phyloP scores from a whole-genome alignment of 208 protist species.

The Phytomonas serpens region DNA sequence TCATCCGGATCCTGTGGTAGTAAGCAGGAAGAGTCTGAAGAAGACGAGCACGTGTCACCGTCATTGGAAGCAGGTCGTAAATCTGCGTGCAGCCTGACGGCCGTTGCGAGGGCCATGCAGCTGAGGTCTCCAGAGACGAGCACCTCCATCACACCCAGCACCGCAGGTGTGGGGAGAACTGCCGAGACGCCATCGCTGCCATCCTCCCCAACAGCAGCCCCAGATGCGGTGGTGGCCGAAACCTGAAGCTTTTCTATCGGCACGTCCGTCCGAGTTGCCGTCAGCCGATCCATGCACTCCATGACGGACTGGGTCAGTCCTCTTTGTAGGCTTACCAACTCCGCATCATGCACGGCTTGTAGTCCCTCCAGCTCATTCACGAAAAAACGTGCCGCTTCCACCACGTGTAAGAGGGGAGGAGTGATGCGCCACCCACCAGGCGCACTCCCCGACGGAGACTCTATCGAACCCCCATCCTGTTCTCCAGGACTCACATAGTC shows the following conservation, averaged over 20 bases:
- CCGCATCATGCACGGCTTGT: slow-evolving; percentile 19
- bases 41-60: not conserved
- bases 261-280: slow-evolving; percentile 39
- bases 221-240: slow-evolving; percentile 8
- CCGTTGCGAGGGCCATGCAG: slow-evolving; percentile 54
- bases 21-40: not conserved
- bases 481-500: too few relatives aligned
- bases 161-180: slow-evolving; percentile 44
- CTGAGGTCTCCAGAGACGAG: slow-evolving; percentile 34
- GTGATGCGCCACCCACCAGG: slow-evolving; percentile 32
- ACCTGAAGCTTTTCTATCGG: not conserved
- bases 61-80: slow-evolving; percentile 12
- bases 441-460: slow-evolving; percentile 23
- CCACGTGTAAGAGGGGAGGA: slow-evolving; percentile 21
- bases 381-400: slow-evolving; percentile 41
- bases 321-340: slow-evolving; percentile 31
- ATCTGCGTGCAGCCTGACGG: slow-evolving; percentile 42
- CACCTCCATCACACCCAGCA: slow-evolving; percentile 43
- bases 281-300: slow-evolving; percentile 35
- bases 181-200: slow-evolving; percentile 6
- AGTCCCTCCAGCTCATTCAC: slow-evolving; percentile 52
- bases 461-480: slow-evolving; percentile 15
- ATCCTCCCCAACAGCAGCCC: not conserved
- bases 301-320: slow-evolving; percentile 38
- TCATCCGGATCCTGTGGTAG: slow-evolving; percentile 26